Base-by-base conservation (phyloP, 148 eudicot genomes). In the Mesembryanthemum crystallinum region DNA sequence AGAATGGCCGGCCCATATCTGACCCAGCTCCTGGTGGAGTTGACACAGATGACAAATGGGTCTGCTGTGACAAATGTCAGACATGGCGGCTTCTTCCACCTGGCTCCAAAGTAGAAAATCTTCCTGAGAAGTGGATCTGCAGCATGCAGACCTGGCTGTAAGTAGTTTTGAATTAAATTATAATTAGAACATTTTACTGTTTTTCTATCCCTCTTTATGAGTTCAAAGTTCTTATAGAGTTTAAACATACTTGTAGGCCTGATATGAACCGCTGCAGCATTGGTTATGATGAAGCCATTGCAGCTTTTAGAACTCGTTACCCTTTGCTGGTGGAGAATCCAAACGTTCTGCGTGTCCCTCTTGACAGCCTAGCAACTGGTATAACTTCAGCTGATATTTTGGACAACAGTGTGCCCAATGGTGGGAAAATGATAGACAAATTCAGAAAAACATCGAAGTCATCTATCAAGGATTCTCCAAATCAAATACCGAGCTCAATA, bases 141-240 rank as follows among this genome's bases (percentile, higher is more conserved):
- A 86, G 85, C 84, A 85, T 92, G 94, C 89, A 89, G 79, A 73
- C 82, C 62, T 95, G 98, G 97, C 91, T 95, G 98, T 95, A 86
- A 95, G 98, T 88, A 82, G 59, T 42, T 67, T n/a, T 25, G 13
- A 39, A 28, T 63, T 25, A 10, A 76, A 11, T 35, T 35, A 2
- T 35, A 35, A 2, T 35, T 35, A 35, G 39, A 35, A 6, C 39
- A 35, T 35, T 2, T 35, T 2, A 64, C 35, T 54, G 33, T 64
- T 39, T 61, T 32, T 63, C 9, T 74, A n/a, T 54, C 37, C 57
- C 42, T 74, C 52, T 25, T n/a, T 65, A 20, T 35, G 30, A 32
- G 71, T 12, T 1, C 24, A 47, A 69, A 67, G 12, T 73, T 54
- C 80, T 80, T 33, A 77, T 52, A 32, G 4, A 70, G 10, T 66